Conservation (phyloP, 805 yeast genomes). For the Starmerella kuoi region DNA sequence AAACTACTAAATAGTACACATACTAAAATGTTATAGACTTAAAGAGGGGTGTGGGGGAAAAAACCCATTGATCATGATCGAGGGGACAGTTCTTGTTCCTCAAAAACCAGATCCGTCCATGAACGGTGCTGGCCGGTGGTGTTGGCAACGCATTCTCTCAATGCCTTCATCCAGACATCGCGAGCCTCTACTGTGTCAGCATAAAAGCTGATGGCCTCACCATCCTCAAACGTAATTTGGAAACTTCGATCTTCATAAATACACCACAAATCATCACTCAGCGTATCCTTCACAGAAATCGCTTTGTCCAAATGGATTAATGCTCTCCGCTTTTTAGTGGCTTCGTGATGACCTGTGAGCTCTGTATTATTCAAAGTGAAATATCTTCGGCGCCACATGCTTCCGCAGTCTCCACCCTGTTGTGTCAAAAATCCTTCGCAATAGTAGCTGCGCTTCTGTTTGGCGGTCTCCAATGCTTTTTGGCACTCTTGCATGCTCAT, state of each 20-base stretch:
- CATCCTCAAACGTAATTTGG: constrained; percentile 61
- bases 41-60: too few relatives aligned
- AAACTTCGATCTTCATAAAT: constrained; percentile 73
- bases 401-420: constrained; percentile 79
- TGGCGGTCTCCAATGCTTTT: constrained; percentile 24
- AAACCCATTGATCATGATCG: too few relatives aligned
- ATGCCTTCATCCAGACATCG: constrained; percentile 48
- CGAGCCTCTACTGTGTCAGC: constrained; percentile 59
- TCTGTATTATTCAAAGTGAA: constrained; percentile 60
- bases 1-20: too few relatives aligned
- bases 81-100: constrained; percentile 4
- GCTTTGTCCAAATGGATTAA: constrained; percentile 64
- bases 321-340: constrained; percentile 56
- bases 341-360: constrained; percentile 66
- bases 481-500: constrained; percentile 38
- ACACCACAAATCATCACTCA: constrained; percentile 37
- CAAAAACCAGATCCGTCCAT: constrained; percentile 24
- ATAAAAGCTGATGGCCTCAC: constrained; percentile 73
- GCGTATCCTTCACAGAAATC: constrained; percentile 36
- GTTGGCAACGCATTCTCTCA: constrained; percentile 42
- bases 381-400: constrained; percentile 62
- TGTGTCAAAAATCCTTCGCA: constrained; percentile 69
- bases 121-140: constrained; percentile 18
- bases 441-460: constrained; percentile 26
- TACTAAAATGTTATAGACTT: too few relatives aligned